Evolutionary conservation across 192 early-diverging fungal genomes (phyloP), one percentile per base, ranked within the genome.

Genomic region (Jimgerdemannia flammicorona): DNA sequence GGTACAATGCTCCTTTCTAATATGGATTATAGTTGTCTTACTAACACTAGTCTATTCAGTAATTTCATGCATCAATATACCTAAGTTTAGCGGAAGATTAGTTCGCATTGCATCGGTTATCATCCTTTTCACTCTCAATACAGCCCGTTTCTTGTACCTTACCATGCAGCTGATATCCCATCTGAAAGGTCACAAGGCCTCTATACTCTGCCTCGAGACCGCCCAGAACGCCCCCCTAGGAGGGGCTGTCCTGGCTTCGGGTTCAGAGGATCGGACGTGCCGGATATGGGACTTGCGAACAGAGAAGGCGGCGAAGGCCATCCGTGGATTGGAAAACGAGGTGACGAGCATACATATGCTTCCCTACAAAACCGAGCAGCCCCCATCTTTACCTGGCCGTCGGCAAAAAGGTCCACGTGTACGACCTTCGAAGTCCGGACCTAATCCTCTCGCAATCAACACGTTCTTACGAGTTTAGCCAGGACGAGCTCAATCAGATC

Each of bases 401-500:
- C 14, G 49, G 49, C 14, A 59, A 59, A 6, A 59, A 59, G 49
- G 49, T 59, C 6, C 72, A 79, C 43, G 74, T 77, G 3, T 88
- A 78, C 65, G 86, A 88, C 68, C 44, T 88, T 40, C 72, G 83
- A 14, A 81, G 80, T 3, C 71, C 84, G 9, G 69, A 72, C 9
- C 74, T 84, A 44, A 76, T 82, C 43, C 49, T 80, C 10, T 72
- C 77, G 8, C 74, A 84, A 14, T 42, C 83, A 3, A 69, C 69
- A 44, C 75, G 67, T 43, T 49, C 74, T 7, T 87, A 84, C 49
- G 79, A 81, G 3, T 83, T 80, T 43, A 82, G 81, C 66, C 74
- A 74, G 39, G 86, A 87, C 43, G 86, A 87, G 70, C 85, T 87
- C 70, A 86, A 87, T 41, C 75, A 80, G 86, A 86, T 88, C 68